Evolutionary conservation across 2,329 filamentous ascomycete species (phyloP).

Genomic region (Beauveria brongniartii): DNA sequence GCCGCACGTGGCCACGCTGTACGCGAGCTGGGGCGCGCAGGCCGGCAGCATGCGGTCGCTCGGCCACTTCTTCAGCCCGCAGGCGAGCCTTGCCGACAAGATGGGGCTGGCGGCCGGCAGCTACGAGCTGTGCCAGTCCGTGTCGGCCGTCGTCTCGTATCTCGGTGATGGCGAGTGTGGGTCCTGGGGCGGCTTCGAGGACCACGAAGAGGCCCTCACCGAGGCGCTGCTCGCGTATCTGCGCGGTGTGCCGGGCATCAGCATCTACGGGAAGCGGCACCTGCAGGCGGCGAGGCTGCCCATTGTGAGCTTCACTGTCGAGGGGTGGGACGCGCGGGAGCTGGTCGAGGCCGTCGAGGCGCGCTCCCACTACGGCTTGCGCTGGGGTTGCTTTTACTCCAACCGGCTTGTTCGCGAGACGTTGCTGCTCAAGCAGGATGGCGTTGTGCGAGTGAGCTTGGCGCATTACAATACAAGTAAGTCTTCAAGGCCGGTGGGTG

Average conservation of each 20-base stretch:
- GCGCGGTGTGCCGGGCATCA: constrained; percentile 40
- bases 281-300: constrained; percentile 43
- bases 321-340: constrained; percentile 45
- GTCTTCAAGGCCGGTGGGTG: constrained; percentile 19
- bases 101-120: constrained; percentile 56
- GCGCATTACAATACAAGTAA: constrained; percentile 64
- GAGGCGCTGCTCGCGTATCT: constrained; percentile 52
- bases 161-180: constrained; percentile 33
- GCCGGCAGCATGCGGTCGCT: constrained; percentile 40
- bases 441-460: constrained; percentile 61
- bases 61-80: constrained; percentile 61
- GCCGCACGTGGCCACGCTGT: constrained; percentile 65
- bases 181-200: constrained; percentile 43
- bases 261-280: constrained; percentile 48
- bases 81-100: constrained; percentile 54
- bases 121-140: constrained; percentile 60
- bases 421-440: constrained; percentile 46
- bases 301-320: constrained; percentile 59
- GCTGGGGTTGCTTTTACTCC: constrained; percentile 63
- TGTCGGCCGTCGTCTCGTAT: constrained; percentile 56
- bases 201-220: constrained; percentile 55
- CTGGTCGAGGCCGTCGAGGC: constrained; percentile 56
- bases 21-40: constrained; percentile 51
- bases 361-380: constrained; percentile 49
- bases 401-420: constrained; percentile 53